A percentile compares a stretch with the other conserved stretches of the same genome.
These are phyloP conservation scores for Mariannaea elegans DNA, from an alignment of 2,329 filamentous ascomycete genomes.

Conservation along the genomic window DNA sequence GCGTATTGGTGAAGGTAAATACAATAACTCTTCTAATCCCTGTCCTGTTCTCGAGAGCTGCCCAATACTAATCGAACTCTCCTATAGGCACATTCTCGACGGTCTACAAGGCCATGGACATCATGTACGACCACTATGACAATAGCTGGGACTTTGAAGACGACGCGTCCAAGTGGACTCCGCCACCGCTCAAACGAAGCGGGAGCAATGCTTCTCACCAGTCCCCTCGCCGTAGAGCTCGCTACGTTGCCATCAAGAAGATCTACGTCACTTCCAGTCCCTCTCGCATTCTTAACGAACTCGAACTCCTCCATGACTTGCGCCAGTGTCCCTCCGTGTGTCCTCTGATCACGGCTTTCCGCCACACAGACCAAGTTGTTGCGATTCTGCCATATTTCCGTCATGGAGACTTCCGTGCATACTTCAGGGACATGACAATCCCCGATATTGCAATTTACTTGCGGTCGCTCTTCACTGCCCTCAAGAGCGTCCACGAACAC, in stretches of 20 bases:
- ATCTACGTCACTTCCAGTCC: conserved; percentile 99
- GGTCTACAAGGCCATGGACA: conserved; percentile 97
- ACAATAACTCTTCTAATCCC: conserved; percentile 13
- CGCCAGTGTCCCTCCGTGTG: conserved; percentile 86
- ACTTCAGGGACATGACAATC: conserved; percentile 90
- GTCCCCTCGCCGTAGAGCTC: conserved; percentile 53
- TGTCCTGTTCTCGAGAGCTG: not conserved
- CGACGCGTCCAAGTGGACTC: conserved; percentile 72
- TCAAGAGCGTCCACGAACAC: conserved; percentile 83
- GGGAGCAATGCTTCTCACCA: conserved; percentile 45
- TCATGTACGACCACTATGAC: conserved; percentile 82
- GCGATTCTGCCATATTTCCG: conserved; percentile 95
- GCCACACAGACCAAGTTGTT: conserved; percentile 91
- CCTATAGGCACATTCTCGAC: conserved; percentile 93
- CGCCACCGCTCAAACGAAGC: conserved; percentile 70
- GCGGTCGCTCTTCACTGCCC: conserved; percentile 83
- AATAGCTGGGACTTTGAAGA: conserved; percentile 87
- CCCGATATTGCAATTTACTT: conserved; percentile 91
- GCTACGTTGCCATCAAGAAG: conserved; percentile 97
- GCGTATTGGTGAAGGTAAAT: conserved; percentile 90
- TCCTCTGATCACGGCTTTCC: conserved; percentile 96
- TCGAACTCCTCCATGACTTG: conserved; percentile 90
- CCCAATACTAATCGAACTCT: conserved; percentile 12
- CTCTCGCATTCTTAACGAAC: conserved; percentile 91
- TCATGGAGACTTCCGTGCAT: conserved; percentile 92